Percentiles rank a stretch among this genome's conserved stretches.
Conservation (phyloP, 805 yeast genomes). For the Isabelozyma rhagii region DNA sequence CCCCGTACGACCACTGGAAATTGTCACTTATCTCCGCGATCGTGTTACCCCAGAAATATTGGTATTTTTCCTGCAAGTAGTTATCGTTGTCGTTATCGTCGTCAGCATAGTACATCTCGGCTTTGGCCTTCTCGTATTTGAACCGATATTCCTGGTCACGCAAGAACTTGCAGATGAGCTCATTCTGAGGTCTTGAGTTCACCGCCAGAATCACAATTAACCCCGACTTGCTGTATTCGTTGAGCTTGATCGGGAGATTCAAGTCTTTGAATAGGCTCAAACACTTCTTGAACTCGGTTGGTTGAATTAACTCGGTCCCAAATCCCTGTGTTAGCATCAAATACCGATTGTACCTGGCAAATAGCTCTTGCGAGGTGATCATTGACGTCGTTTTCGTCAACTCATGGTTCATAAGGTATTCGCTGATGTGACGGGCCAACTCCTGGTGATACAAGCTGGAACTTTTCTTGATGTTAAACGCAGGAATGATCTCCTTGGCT, state of each 20-base stretch:
- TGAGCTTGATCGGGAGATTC: conserved; percentile 52
- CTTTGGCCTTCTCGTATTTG: conserved; percentile 19
- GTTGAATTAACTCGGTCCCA: conserved; percentile 65
- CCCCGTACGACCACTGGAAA: conserved; percentile 65
- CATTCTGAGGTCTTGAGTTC: conserved; percentile 21
- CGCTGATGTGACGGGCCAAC: conserved; percentile 75
- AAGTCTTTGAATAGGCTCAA: conserved; percentile 54
- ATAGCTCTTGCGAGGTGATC: conserved; percentile 40
- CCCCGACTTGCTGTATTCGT: conserved; percentile 30
- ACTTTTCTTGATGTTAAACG: conserved; percentile 32
- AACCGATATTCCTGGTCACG: conserved; percentile 19
- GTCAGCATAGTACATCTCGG: conserved; percentile 11
- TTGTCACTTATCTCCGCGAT: conserved; percentile 41
- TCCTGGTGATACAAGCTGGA: conserved; percentile 54
- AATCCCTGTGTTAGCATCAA: conserved; percentile 35
- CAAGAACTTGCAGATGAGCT: conserved; percentile 19
- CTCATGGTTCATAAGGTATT: conserved; percentile 46
- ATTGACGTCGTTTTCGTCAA: conserved; percentile 31
- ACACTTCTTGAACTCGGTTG: conserved; percentile 64
- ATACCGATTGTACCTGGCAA: conserved; percentile 39
- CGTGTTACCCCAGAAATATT: conserved; percentile 30
- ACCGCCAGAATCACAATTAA: conserved; percentile 29
- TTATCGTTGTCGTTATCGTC: conserved; percentile 9
- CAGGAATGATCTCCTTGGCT: conserved; percentile 16
- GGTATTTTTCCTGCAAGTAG: conserved; percentile 12